Evolutionary conservation across 768 basidiomycete species (phyloP).

Genomic region (Dentipellis fragilis): DNA sequence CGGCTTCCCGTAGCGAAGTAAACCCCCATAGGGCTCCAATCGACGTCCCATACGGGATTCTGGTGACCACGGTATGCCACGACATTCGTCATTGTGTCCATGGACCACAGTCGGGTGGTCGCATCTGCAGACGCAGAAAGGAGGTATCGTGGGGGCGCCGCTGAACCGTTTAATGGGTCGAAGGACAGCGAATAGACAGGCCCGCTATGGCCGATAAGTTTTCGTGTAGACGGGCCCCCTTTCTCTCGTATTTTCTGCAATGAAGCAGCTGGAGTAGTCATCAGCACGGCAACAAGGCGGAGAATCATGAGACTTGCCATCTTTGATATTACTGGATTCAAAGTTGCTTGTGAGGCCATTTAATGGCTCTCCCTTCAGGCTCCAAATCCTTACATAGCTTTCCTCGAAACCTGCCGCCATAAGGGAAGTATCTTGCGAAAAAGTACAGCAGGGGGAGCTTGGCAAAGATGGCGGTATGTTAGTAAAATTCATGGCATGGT

Average conservation of each 20-base stretch:
- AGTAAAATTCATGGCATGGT: not conserved
- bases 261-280: slow-evolving; percentile 37
- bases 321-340: slow-evolving; percentile 50
- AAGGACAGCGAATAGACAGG: slow-evolving; percentile 93
- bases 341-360: slow-evolving; percentile 72
- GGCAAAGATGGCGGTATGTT: slow-evolving; percentile 1
- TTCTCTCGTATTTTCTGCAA: slow-evolving; percentile 66
- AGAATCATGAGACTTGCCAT: slow-evolving; percentile 39
- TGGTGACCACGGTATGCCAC: slow-evolving; percentile 94
- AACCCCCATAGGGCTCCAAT: slow-evolving; percentile 98
- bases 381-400: slow-evolving; percentile 93
- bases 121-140: slow-evolving; percentile 90
- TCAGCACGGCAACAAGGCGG: not conserved
- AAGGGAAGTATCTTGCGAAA: slow-evolving; percentile 84
- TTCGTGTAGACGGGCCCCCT: slow-evolving; percentile 79
- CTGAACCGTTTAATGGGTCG: slow-evolving; percentile 84
- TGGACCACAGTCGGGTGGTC: slow-evolving; percentile 86
- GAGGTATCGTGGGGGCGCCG: slow-evolving; percentile 75
- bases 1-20: slow-evolving; percentile 96
- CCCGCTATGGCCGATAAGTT: slow-evolving; percentile 93
- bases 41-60: slow-evolving; percentile 97
- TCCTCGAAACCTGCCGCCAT: slow-evolving; percentile 95
- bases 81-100: slow-evolving; percentile 89
- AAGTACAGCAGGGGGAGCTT: slow-evolving; percentile 78
- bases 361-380: slow-evolving; percentile 83